Conservation (phyloP, 2,329 filamentous ascomycete genomes). For the Monosporascus sp. region DNA sequence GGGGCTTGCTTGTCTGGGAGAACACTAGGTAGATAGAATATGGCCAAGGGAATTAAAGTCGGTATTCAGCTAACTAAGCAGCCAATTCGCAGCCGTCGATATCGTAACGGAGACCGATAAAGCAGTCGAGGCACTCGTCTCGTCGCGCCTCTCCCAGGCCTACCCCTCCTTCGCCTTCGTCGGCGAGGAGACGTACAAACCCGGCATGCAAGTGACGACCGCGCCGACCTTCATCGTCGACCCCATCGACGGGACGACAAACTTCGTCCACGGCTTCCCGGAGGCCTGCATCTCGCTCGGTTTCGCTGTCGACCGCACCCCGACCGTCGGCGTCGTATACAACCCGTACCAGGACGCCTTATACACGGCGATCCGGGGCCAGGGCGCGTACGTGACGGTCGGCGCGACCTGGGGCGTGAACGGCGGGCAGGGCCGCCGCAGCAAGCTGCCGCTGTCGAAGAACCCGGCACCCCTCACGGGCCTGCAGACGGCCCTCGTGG, state of each 20-base stretch:
- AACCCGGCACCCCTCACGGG: constrained; percentile 52
- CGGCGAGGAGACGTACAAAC: constrained; percentile 72
- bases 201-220: constrained; percentile 56
- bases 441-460: constrained; percentile 39
- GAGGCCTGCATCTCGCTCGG: constrained; percentile 73
- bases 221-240: constrained; percentile 76
- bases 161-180: constrained; percentile 61
- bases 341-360: constrained; percentile 69
- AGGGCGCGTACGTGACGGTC: constrained; percentile 57
- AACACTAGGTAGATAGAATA: no score
- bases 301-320: constrained; percentile 56
- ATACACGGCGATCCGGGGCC: constrained; percentile 63
- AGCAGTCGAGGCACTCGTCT: constrained; percentile 60
- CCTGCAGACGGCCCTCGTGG: constrained; percentile 60
- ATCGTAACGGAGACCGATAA: constrained; percentile 65
- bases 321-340: constrained; percentile 70
- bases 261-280: constrained; percentile 74
- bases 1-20: no score
- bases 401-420: constrained; percentile 35
- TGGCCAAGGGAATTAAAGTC: no score
- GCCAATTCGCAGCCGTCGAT: constrained; percentile 48
- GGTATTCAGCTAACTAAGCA: background rate
- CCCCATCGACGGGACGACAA: constrained; percentile 77
- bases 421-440: constrained; percentile 29
- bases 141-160: constrained; percentile 40